These are phyloP conservation scores for Cutaneotrichosporon cavernicola DNA, from an alignment of 1,284 basidiomycete species.

Conservation along the genomic window DNA sequence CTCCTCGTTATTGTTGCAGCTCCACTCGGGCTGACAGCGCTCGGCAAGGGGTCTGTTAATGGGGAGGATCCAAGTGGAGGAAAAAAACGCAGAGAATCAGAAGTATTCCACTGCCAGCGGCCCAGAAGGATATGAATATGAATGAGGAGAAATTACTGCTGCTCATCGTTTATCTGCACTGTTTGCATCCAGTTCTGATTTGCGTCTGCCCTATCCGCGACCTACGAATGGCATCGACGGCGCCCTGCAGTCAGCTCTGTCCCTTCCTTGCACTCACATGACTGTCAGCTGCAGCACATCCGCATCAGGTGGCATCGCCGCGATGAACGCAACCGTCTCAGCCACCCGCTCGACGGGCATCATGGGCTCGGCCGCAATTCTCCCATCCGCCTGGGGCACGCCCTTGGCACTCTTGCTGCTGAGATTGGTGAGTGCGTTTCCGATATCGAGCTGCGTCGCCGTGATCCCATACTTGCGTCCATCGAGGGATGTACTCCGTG, in stretches of 20 bases:
- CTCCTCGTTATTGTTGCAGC: no score
- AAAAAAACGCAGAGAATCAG: background rate
- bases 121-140: no score
- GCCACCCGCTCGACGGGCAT: conserved; percentile 63
- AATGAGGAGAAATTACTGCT: no score
- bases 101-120: background rate
- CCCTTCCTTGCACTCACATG: conserved; percentile 59
- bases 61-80: background rate
- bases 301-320: conserved; percentile 65
- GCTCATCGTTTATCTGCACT: no score
- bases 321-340: conserved; percentile 67
- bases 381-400: conserved; percentile 68
- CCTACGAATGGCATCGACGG: conserved; percentile 28
- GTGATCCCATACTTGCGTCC: conserved; percentile 70
- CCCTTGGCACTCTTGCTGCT: conserved; percentile 56
- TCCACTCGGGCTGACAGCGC: no score
- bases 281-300: conserved; percentile 61
- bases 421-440: conserved; percentile 68
- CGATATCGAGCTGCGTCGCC: conserved; percentile 76
- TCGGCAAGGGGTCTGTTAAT: background rate
- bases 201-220: conserved; percentile 13
- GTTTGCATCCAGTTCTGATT: no score
- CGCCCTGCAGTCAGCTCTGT: conserved; percentile 20
- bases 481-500: conserved; percentile 71
- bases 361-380: conserved; percentile 59